Percentiles rank a stretch among this genome's conserved stretches.
phyloP scores from a whole-genome alignment of 192 early-diverging fungal species.

The Nowakowskiella sp. region DNA sequence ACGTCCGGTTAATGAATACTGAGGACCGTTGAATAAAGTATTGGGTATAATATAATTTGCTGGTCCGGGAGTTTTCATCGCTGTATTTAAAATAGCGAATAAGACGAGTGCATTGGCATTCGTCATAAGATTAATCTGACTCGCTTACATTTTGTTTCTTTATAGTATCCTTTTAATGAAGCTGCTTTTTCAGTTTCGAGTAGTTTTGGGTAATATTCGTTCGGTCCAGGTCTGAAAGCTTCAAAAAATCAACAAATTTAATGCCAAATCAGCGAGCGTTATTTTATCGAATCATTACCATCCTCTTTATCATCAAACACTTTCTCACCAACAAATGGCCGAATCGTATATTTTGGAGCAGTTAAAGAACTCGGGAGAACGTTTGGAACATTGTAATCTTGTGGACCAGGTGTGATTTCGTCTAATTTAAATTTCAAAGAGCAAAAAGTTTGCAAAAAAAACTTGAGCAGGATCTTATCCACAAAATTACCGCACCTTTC shows the following conservation, averaged over 20 bases:
- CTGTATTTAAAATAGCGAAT: constrained; percentile 12
- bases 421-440: constrained; percentile 10
- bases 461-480: neutral
- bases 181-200: constrained; percentile 29
- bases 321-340: constrained; percentile 21
- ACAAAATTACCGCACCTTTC: constrained; percentile 11
- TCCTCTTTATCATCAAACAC: constrained; percentile 30
- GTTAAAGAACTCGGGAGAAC: constrained; percentile 20
- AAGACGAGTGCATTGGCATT: neutral
- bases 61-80: constrained; percentile 45
- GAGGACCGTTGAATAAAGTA: constrained; percentile 35
- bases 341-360: constrained; percentile 28
- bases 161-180: constrained; percentile 42
- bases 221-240: constrained; percentile 20
- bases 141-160: constrained; percentile 35
- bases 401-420: constrained; percentile 38
- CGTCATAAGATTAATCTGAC: neutral
- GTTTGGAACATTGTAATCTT: constrained; percentile 33
- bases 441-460: constrained; percentile 4
- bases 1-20: constrained; percentile 28
- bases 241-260: neutral
- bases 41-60: constrained; percentile 47
- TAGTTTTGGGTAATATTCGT: constrained; percentile 38
- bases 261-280: neutral
- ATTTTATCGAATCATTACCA: constrained; percentile 7